Percentiles rank a stretch among this genome's conserved stretches.
These are phyloP conservation scores for Myriosclerotinia curreyana DNA, from an alignment of 2,329 filamentous ascomycete species.

Conservation along the genomic window DNA sequence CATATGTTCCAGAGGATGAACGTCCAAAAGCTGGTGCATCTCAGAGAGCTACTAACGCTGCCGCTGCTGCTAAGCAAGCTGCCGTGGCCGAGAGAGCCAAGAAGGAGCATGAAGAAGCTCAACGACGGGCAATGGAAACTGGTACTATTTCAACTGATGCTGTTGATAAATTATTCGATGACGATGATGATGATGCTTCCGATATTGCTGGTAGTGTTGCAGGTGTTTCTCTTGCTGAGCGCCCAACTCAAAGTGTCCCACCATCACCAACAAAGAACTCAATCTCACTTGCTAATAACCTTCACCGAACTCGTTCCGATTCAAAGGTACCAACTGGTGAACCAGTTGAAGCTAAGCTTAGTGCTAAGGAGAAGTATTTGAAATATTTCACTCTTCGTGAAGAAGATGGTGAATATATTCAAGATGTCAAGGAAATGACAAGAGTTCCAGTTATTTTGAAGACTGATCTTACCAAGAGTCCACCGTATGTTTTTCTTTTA, in stretches of 20 bases:
- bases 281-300: conserved; percentile 59
- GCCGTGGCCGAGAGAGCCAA: conserved; percentile 77
- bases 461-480: conserved; percentile 97
- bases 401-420: conserved; percentile 92
- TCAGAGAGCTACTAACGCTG: conserved; percentile 70
- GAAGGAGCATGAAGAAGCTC: conserved; percentile 85
- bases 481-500: conserved; percentile 72
- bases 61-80: conserved; percentile 73
- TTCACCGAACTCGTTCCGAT: conserved; percentile 89
- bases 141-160: conserved; percentile 91
- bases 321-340: conserved; percentile 80
- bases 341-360: conserved; percentile 73
- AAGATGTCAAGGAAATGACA: conserved; percentile 97
- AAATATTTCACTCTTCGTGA: conserved; percentile 86
- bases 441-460: conserved; percentile 96
- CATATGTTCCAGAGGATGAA: conserved; percentile 95
- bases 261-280: conserved; percentile 81
- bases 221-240: conserved; percentile 83
- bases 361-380: conserved; percentile 94
- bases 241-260: conserved; percentile 91
- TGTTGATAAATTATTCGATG: conserved; percentile 92
- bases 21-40: conserved; percentile 78
- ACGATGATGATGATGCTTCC: conserved; percentile 78
- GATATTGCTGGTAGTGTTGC: conserved; percentile 89
- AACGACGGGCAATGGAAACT: conserved; percentile 91